phyloP scores from a whole-genome alignment of 768 basidiomycete species.

The Podaxis sp. region DNA sequence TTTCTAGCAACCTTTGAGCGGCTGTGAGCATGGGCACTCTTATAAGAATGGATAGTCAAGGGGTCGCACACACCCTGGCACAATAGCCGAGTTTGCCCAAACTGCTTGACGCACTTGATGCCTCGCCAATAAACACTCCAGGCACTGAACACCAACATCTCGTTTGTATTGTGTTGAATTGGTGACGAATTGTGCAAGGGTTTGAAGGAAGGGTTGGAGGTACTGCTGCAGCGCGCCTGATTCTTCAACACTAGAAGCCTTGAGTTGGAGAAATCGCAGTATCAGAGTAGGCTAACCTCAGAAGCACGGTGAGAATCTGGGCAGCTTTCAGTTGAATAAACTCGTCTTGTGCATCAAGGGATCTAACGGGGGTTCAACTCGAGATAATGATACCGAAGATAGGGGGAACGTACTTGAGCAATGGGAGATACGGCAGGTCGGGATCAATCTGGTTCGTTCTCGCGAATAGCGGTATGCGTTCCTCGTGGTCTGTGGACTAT shows the following conservation, averaged over 20 bases:
- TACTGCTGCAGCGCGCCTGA: constrained; percentile 49
- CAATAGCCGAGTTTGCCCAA: constrained; percentile 72
- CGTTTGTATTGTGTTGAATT: constrained; percentile 64
- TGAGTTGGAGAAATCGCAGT: constrained; percentile 12
- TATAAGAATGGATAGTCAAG: background rate
- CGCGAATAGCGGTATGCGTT: constrained; percentile 77
- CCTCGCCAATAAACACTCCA: constrained; percentile 82
- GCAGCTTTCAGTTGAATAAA: constrained; percentile 91
- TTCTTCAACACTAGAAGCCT: constrained; percentile 44
- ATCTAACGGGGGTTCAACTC: constrained; percentile 40
- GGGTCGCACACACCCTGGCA: constrained; percentile 53
- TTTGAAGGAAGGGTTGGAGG: constrained; percentile 58
- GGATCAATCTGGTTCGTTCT: constrained; percentile 62
- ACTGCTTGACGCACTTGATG: constrained; percentile 77
- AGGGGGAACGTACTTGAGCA: constrained; percentile 58
- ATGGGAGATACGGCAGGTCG: constrained; percentile 76
- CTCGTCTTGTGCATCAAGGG: constrained; percentile 85
- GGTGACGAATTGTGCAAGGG: constrained; percentile 62
- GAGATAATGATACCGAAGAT: background rate
- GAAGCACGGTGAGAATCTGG: constrained; percentile 84
- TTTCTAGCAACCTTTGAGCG: constrained; percentile 69
- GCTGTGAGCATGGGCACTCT: background rate
- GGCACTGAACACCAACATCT: constrained; percentile 89
- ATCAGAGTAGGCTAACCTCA: constrained; percentile 49
- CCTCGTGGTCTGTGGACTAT: constrained; percentile 69